Base-by-base conservation (phyloP, 192 early-diverging fungal genomes). In the Bifiguratus adelaidae region DNA sequence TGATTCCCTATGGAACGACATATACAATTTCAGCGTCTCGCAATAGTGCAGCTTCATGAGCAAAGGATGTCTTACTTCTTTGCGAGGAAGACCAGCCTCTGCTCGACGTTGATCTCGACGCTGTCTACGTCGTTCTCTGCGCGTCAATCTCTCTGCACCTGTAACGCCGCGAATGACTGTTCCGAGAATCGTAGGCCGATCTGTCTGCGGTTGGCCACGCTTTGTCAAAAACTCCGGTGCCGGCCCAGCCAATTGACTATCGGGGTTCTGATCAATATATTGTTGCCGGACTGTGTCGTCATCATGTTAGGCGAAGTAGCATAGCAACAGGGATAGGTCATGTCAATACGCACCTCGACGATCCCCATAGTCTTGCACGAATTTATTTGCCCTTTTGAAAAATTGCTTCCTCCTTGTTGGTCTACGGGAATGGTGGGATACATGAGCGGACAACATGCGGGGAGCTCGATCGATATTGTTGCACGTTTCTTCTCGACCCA, bases 61-160 rank as follows among this genome's bases (percentile, higher is more conserved):
- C 15, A 38, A 38, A 38, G 21, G 36, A 38, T 38, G 36, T 20
- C 36, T 19, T 38, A 38, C 36, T 38, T 38, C 36, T 38, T 38
- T 38, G 15, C 21, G 15, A 38, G 36, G 15, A 19, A n/a, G 15
- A 19, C 36, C 36, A 38, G 36, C n/a, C n/a, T n/a, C n/a, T n/a
- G n/a, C n/a, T n/a, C n/a, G n/a, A n/a, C n/a, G n/a, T n/a, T n/a
- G n/a, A n/a, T n/a, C n/a, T n/a, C n/a, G n/a, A n/a, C n/a, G n/a
- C n/a, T n/a, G n/a, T n/a, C n/a, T n/a, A n/a, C n/a, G n/a, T n/a
- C n/a, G n/a, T n/a, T n/a, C n/a, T n/a, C n/a, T n/a, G n/a, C n/a
- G n/a, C n/a, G n/a, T n/a, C n/a, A n/a, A n/a, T n/a, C n/a, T n/a
- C n/a, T n/a, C n/a, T n/a, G n/a, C n/a, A n/a, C n/a, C n/a, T n/a